Base-by-base conservation (phyloP, 495 filamentous ascomycete genomes). In the Jackrogersella multiformis region DNA sequence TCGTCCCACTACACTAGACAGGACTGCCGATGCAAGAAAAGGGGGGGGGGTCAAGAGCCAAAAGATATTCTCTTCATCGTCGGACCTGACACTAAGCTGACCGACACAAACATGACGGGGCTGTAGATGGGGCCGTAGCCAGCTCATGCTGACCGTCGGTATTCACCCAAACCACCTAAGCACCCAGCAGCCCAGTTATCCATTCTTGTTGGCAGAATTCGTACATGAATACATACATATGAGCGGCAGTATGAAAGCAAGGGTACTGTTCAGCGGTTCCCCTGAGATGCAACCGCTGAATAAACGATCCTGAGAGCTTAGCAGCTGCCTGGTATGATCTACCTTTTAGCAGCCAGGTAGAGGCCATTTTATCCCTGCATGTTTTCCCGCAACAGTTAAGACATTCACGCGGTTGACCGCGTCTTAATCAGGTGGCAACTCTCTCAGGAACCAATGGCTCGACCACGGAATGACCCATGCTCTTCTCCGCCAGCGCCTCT, bases 21-120 rank as follows among this genome's bases (percentile, higher is more conserved):
- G 60, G 44, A 57, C 56, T 58, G 23, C 57, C 57, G 58, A 66
- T 65, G 67, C 61, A 66, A 66, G 56, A 58, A 70, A 70, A 70
- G 61, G 67, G 67, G 61, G 67, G 67, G 26, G 67, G 67, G 24
- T 69, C 8, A 34, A 57, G 44, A 39, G 51, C 61, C 66, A 64
- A 61, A 60, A 57, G 57, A 20, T 24, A 21, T 45, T 46, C 26
- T 26, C 9, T 48, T 60, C 42, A 5, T 48, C 36, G 61, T 54
- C 24, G n/a, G 51, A 62, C 61, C 44, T 56, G 51, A 64, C 18
- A 34, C 65, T 36, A 35, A 63, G 15, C 46, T 46, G 13, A 36
- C 65, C 55, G 30, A 48, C 39, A 46, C 49, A 69, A 62, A 58
- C 38, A 38, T 28, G 23, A 39, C 10, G 16, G 23, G 6, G 23